phyloP scores from a whole-genome alignment of 2,329 filamentous ascomycete species.

The Trichoderma koningiopsis region DNA sequence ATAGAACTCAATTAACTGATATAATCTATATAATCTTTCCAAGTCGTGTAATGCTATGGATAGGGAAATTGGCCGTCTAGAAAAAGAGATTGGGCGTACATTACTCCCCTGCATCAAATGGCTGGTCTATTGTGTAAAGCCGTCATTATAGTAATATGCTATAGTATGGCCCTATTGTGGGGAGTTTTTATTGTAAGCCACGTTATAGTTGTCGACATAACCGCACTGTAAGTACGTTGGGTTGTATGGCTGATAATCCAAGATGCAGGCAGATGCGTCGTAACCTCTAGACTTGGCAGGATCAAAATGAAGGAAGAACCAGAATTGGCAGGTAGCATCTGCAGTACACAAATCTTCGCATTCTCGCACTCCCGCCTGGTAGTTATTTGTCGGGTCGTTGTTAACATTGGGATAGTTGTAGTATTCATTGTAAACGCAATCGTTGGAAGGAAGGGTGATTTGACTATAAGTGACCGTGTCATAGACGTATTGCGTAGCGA shows the following conservation, averaged over 20 bases:
- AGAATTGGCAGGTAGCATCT: background rate
- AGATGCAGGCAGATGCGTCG: background rate
- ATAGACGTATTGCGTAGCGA: background rate
- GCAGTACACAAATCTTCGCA: background rate
- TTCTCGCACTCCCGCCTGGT: background rate
- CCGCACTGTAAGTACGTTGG: background rate
- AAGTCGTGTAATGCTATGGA: too few species aligned
- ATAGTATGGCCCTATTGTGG: background rate
- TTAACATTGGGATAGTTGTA: background rate
- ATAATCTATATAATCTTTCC: too few species aligned
- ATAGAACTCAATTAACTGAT: too few species aligned
- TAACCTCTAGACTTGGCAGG: background rate
- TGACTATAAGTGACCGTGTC: background rate
- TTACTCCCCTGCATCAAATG: too few species aligned
- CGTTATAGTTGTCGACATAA: background rate
- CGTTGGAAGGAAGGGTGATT: background rate
- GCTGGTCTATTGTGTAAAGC: too few species aligned
- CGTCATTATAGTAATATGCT: too few species aligned
- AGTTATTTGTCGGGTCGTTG: background rate
- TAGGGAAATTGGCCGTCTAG: too few species aligned
- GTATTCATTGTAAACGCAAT: background rate
- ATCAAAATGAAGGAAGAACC: background rate
- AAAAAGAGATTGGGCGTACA: too few species aligned
- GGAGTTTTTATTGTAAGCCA: background rate
- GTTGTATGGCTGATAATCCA: background rate